Evolutionary conservation across 306 rosid genomes (phyloP), one percentile per base, ranked within the genome.

Genomic region (Rosa chinensis): DNA sequence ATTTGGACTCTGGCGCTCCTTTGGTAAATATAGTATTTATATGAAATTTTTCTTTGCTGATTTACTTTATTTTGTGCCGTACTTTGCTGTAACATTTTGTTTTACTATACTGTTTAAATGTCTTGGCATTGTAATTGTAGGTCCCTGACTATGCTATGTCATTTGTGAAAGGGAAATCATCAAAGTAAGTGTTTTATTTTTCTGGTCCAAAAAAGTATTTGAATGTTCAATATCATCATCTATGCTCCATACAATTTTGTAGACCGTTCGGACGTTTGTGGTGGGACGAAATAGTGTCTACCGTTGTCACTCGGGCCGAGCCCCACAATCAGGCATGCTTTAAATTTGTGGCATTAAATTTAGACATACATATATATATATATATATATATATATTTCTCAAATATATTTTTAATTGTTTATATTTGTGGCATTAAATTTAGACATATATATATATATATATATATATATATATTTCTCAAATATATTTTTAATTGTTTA

Each of bases 81-180:
- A 1, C 4, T 56, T 17, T 17, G n/a, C 20, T 50, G 17, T 50
- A 14, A 50, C 62, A 55, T 6, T 18, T 12, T 5, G 3, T 45
- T 14, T 23, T 77, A 5, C 7, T 11, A 47, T 52, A 39, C 8
- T 71, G 17, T 63, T 14, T 56, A 0, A 35, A 64, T 23, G 1
- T 25, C 37, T 43, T 66, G 35, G 8, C 8, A 70, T 13, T 47
- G 4, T 48, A 10, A 43, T 5, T 21, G 0, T 53, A 94, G 98
- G 93, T 94, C 5, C 98, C 98, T 0, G 87, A 90, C 74, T 94
- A 94, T 83, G 97, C 97, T 6, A 88, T 94, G 87, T 48, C 75
- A 50, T 94, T 89, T 78, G 89, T 85, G 23, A 62, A 77, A 0
- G 98, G 98, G 2, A 32, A 85, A 11, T 94, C 98, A 8, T 56